Evolutionary conservation across 495 filamentous ascomycete genomes (phyloP).

Genomic region (Tirmania nivea): DNA sequence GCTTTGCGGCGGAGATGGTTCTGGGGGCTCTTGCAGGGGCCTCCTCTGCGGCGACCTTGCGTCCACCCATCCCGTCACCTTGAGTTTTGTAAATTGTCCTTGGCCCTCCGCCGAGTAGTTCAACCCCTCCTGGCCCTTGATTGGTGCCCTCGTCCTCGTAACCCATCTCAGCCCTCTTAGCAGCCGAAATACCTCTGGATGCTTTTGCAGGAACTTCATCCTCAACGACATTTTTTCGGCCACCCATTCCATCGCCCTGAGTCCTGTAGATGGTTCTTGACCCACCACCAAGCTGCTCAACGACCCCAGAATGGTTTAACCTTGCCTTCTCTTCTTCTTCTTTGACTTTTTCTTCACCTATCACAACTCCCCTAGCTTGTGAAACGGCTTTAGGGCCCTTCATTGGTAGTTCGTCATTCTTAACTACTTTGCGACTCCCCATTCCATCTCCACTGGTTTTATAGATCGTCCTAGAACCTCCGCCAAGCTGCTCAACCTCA

Average conservation of each 20-base stretch:
- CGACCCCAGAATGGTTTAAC: constrained; percentile 3
- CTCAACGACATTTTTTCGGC: neutral
- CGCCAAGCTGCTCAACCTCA: neutral
- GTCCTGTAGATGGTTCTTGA: neutral
- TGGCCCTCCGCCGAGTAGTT: too few relatives aligned
- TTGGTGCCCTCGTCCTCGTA: too few relatives aligned
- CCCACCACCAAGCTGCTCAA: neutral
- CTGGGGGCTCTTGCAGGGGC: too few relatives aligned
- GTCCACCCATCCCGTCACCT: neutral
- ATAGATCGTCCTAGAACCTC: neutral
- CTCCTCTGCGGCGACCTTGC: neutral
- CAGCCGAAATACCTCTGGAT: too few relatives aligned
- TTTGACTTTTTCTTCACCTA: too few relatives aligned
- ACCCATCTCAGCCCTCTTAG: too few relatives aligned
- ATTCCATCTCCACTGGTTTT: constrained; percentile 4
- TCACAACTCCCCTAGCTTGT: too few relatives aligned
- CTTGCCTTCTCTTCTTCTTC: neutral
- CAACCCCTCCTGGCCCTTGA: neutral
- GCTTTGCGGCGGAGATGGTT: too few relatives aligned
- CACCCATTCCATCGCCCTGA: constrained; percentile 6
- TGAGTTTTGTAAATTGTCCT: too few relatives aligned
- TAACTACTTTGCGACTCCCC: constrained; percentile 1
- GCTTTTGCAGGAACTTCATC: neutral
- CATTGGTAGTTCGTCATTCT: neutral
- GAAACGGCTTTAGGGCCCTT: too few relatives aligned